Evolutionary conservation across 176 grass and related monocot species (phyloP).

Genomic region (Microstegium vimineum): DNA sequence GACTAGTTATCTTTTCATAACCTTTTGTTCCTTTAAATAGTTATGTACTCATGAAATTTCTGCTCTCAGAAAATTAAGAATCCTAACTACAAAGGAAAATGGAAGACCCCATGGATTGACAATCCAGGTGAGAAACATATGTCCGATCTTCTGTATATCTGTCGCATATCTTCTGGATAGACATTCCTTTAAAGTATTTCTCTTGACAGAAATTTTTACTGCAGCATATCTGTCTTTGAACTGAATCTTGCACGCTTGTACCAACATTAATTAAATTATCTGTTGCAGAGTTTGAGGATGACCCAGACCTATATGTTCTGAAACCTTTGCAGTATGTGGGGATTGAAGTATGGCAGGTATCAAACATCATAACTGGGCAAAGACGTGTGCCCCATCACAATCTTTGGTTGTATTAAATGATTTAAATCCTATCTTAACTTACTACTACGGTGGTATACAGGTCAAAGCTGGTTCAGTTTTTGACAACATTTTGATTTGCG

Average conservation of each 20-base stretch:
- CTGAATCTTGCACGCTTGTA: neutral
- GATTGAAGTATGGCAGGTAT: slow-evolving; percentile 99
- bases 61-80: too few species aligned
- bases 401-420: neutral
- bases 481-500: slow-evolving; percentile 92
- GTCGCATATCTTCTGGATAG: too few species aligned
- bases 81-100: slow-evolving; percentile 78
- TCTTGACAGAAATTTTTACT: neutral
- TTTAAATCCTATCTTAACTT: neutral
- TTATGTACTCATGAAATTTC: too few species aligned
- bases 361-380: neutral
- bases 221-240: slow-evolving; percentile 13
- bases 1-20: neutral
- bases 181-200: too few species aligned
- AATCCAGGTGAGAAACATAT: slow-evolving; percentile 67
- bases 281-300: slow-evolving; percentile 95
- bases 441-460: slow-evolving; percentile 30
- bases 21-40: too few species aligned
- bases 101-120: slow-evolving; percentile 98
- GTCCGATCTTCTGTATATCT: slow-evolving; percentile 6
- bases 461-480: slow-evolving; percentile 96
- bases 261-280: neutral
- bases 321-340: slow-evolving; percentile 88
- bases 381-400: slow-evolving; percentile 1
- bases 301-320: slow-evolving; percentile 91